Base-by-base conservation (phyloP, 768 basidiomycete genomes). In the Pholiota microspora region DNA sequence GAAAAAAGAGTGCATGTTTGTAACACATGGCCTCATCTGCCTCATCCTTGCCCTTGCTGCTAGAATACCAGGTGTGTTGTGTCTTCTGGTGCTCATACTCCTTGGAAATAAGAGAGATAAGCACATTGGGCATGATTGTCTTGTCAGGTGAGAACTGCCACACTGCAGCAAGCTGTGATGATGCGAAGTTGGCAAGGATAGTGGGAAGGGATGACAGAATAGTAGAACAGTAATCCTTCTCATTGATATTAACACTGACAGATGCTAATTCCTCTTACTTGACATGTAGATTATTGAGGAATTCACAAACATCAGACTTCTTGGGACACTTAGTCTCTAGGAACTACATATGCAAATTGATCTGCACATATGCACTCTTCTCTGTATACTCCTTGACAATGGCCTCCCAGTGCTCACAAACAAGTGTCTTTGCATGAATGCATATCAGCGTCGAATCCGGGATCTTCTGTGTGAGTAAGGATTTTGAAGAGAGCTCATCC, bases 181-280 rank as follows among this genome's bases (percentile, higher is more conserved):
- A 68, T 7, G 69, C 67, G 51, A 68, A 73, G 38, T 55, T 64
- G 38, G 69, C 57, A 0, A 70, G 61, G 51, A 54, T 54, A 3
- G 24, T n/a, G 38, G 70, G 70, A 15, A 73, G 53, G 53, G 66
- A 73, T 2, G 61, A 59, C 1, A 72, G 57, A 21, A 74, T 70
- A n/a, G n/a, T n/a, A n/a, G n/a, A n/a, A n/a, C n/a, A n/a, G n/a
- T n/a, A n/a, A n/a, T n/a, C n/a, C n/a, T 64, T 61, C 7, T 67
- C 62, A 21, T 58, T 61, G 48, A 71, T 69, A 8, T 53, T 35
- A 2, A 73, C 70, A 32, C 70, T 70, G 4, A 65, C 60, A 21
- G 64, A 40, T 1, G 62, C 61, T 7, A 70, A 57, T 38, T 69
- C 58, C 49, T 71, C 66, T 2, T 51, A 38, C 35, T 66, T 62